Conservation (phyloP, 2,329 filamentous ascomycete genomes). For the Pseudogymnoascus sp. region DNA sequence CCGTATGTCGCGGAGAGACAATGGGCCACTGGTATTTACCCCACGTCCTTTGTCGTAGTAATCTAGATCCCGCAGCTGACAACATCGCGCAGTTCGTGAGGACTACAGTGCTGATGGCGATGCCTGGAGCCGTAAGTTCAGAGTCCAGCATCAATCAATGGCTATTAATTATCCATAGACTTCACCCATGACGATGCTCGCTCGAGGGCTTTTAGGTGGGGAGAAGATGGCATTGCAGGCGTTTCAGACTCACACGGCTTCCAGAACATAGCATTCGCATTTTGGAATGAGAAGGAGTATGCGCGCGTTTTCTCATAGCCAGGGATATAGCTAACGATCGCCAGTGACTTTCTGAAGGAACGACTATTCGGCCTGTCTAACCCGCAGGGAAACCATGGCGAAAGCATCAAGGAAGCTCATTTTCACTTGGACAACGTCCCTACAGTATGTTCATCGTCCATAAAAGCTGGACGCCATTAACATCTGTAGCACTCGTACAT, state of each 20-base stretch:
- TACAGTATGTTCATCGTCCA: conserved; percentile 21
- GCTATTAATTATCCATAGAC: conserved; percentile 45
- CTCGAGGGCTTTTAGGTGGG: conserved; percentile 86
- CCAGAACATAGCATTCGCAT: conserved; percentile 90
- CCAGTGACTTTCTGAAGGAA: conserved; percentile 85
- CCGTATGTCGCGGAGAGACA: conserved; percentile 89
- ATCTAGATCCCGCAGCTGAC: conserved; percentile 12
- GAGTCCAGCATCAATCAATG: conserved; percentile 10
- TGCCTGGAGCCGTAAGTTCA: conserved; percentile 81
- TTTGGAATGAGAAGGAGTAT: conserved; percentile 97
- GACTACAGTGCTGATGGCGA: conserved; percentile 87
- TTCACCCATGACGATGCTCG: conserved; percentile 90
- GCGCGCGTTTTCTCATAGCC: conserved; percentile 23
- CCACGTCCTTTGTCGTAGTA: background rate
- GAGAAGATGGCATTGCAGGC: conserved; percentile 92
- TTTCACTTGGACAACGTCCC: conserved; percentile 96
- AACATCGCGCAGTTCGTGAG: conserved; percentile 59
- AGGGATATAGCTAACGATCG: conserved; percentile 31
- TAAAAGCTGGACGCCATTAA: conserved; percentile 14
- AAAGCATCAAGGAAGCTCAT: conserved; percentile 93
- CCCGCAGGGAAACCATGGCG: conserved; percentile 93
- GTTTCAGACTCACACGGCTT: conserved; percentile 86
- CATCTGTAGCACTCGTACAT: conserved; percentile 79
- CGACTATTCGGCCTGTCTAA: conserved; percentile 92
- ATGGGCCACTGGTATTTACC: conserved; percentile 73